Percentiles rank a stretch among this genome's conserved stretches.
These are phyloP conservation scores for Cutaneotrichosporon sp. DNA, from an alignment of 1,284 basidiomycete species.

Conservation along the genomic window DNA sequence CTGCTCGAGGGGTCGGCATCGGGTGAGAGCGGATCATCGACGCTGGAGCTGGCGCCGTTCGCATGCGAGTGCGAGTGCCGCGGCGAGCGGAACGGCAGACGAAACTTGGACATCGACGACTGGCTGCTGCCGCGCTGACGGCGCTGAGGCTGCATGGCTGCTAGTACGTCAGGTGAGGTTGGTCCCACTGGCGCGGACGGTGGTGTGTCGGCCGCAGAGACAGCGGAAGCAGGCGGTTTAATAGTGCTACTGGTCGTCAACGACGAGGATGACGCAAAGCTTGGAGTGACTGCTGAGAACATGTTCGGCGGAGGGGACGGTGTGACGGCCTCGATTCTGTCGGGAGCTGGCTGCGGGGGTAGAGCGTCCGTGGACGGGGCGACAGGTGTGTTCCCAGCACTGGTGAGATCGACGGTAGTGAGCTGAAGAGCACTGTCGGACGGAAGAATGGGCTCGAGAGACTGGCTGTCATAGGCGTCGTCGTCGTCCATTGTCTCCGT, in stretches of 20 bases:
- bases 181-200: too few relatives aligned
- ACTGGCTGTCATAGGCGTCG: too few relatives aligned
- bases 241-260: too few relatives aligned
- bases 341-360: background rate
- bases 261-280: too few relatives aligned
- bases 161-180: too few relatives aligned
- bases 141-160: background rate
- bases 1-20: background rate
- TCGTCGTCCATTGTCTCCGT: too few relatives aligned
- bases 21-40: background rate
- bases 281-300: too few relatives aligned
- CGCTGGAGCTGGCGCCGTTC: background rate
- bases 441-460: too few relatives aligned
- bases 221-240: background rate
- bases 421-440: too few relatives aligned
- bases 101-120: slow-evolving; percentile 8
- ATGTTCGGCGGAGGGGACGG: too few relatives aligned
- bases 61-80: background rate
- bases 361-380: background rate
- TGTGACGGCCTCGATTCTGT: too few relatives aligned
- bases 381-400: background rate
- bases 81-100: slow-evolving; percentile 10
- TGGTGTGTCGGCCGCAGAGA: background rate
- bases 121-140: background rate
- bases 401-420: background rate